Percentiles rank a stretch among this genome's conserved stretches.
Conservation (phyloP, 176 grass and related monocot species). For the Oryza meridionalis region DNA sequence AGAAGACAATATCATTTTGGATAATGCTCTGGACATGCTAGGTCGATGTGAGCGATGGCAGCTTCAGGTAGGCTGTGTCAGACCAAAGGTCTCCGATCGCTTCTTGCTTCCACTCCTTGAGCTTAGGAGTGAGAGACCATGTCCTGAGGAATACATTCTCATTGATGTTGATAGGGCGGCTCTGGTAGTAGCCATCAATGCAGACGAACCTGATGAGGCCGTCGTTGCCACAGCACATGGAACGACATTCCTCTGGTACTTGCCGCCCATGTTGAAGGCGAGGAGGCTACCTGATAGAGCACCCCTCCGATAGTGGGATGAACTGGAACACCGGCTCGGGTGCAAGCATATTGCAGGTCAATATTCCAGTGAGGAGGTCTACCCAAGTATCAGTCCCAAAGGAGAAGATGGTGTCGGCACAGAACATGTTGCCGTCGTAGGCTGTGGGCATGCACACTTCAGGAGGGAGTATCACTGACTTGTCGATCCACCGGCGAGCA, state of each 20-base stretch:
- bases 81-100: neutral
- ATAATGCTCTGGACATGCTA: neutral
- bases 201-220: conserved; percentile 26
- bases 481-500: no score
- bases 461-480: no score
- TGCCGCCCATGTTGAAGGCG: no score
- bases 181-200: conserved; percentile 2
- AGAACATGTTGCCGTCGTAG: no score
- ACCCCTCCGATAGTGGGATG: neutral
- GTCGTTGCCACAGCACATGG: neutral
- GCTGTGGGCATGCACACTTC: no score
- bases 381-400: neutral
- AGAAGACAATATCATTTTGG: neutral
- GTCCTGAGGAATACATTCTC: neutral
- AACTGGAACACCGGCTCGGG: neutral
- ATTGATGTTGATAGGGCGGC: no score
- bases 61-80: no score
- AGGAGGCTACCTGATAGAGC: neutral
- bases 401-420: neutral
- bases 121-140: conserved; percentile 21
- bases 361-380: neutral
- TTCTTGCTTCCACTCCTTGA: neutral
- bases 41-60: no score
- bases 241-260: neutral
- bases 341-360: neutral